Base-by-base conservation (phyloP, 441 rosid species). In the Corymbia citriodora region DNA sequence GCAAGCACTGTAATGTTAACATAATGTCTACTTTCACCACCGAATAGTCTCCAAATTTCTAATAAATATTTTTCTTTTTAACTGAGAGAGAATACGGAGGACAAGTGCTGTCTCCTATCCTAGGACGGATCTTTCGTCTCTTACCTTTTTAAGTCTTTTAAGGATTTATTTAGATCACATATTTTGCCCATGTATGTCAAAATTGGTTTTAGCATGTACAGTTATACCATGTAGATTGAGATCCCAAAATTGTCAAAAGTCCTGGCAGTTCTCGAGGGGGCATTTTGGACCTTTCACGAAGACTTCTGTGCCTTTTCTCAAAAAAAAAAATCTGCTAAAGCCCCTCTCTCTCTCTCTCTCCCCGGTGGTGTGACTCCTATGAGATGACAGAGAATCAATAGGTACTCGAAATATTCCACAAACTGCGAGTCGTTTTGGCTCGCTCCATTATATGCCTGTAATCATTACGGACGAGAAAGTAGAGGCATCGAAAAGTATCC, bases 401-500 rank as follows among this genome's bases (percentile, higher is more conserved):
- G 61, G 63, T 55, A 25, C 57, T 45, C 40, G 88, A 57, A 55
- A 89, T 89, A 89, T 89, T 89, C 90, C 90, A 53, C 4, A 63
- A 21, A 8, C 45, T 21, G 89, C 48, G 61, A 36, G 81, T n/a
- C 16, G 25, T 87, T 79, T 63, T 81, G 54, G 87, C 70, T 89
- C 87, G 54, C 63, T 68, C 90, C 90, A 45, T 74, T 79, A 50
- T 79, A 14, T 89, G 72, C 25, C 87, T n/a, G 83, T 81, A 79
- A 89, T 89, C 90, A 89, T 89, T 57, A 36, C 90, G 54, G 53
- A 40, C 23, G 27, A 89, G 90, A 89, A 89, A 89, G 90, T 48
- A 54, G 86, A 33, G 54, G 85, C 52, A 23, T 40, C 8, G 52
- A 40, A 79, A 74, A 79, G 85, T 79, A 40, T 45, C n/a, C 85